A percentile compares a stretch with the other conserved stretches of the same genome.
These are phyloP conservation scores for Fusarium musae DNA, from an alignment of 2,329 filamentous ascomycete species.

Conservation along the genomic window DNA sequence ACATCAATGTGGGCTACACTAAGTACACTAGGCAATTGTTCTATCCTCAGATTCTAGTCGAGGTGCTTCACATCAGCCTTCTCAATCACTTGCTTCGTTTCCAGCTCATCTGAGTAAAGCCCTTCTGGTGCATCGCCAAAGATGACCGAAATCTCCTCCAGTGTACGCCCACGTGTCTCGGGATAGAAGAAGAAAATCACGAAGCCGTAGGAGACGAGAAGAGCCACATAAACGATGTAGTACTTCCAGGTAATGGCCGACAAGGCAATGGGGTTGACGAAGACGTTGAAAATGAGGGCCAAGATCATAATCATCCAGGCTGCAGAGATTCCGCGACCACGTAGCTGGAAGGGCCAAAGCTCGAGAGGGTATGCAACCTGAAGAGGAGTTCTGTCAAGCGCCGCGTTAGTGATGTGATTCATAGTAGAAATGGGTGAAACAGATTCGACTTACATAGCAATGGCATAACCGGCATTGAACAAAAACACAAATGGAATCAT, in stretches of 20 bases:
- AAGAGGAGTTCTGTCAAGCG: not conserved
- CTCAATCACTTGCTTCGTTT: constrained; percentile 6
- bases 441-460: not conserved
- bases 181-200: constrained; percentile 23
- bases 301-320: constrained; percentile 20
- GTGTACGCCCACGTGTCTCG: constrained; percentile 7
- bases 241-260: constrained; percentile 10
- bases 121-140: constrained; percentile 19
- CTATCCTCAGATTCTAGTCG: not conserved
- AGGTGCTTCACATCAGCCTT: constrained; percentile 15
- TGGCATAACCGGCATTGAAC: constrained; percentile 16
- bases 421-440: accelerated
- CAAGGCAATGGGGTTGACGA: constrained; percentile 13
- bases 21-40: no score
- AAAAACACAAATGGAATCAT: constrained; percentile 23
- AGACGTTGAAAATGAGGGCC: constrained; percentile 17
- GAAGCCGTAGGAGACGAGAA: constrained; percentile 9
- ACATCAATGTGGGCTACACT: not conserved
- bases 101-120: constrained; percentile 3
- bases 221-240: constrained; percentile 15
- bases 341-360: constrained; percentile 19
- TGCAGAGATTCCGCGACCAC: constrained; percentile 16
- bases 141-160: constrained; percentile 9
- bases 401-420: not conserved
- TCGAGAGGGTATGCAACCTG: constrained; percentile 18